Base-by-base conservation (phyloP, 1,284 basidiomycete genomes). In the Sphaerobolus stellatus region DNA sequence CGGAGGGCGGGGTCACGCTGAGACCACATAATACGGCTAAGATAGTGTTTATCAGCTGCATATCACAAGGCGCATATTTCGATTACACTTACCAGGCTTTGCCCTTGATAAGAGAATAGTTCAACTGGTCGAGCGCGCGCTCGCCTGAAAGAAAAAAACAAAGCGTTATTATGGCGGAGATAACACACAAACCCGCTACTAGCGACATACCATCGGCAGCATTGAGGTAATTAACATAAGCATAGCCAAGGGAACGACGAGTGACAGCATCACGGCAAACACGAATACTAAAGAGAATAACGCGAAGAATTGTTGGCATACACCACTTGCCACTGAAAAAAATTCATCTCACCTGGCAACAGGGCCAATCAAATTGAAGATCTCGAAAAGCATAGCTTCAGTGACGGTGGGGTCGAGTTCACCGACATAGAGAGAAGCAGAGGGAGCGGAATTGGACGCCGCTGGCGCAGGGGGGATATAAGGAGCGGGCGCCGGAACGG, bases 201-300 rank as follows among this genome's bases (percentile, higher is more conserved):
- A 41, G 44, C n/a, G 16, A 76, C 82, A 58, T 62, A 86, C 96
- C 97, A 82, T 99, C 97, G 56, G 77, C 81, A 33, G 94, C 81
- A 72, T 98, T 98, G 72, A 99, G 83, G 75, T 97, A 99, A 81
- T 99, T 99, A 73, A 99, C 96, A 75, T 99, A 99, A 60, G 97
- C 97, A 80, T 99, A 99, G 59, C 97, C 97, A 69, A 99, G 90
- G 56, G 97, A 99, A 67, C 97, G 95, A 77, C 97, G 92, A 62
- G 97, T 99, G 65, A 99, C 96, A 63, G 97, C 96, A 78, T 99
- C 97, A 73, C 97, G 94, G 78, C 97, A 99, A 67, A 99, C 97
- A 77, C 96, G 94, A 73, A 99, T 99, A 74, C 92, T 95, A 59
- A 38, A 56, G 28, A 45, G 29, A 48, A 27, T n/a, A 55, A 41